Evolutionary conservation across 2,329 filamentous ascomycete genomes (phyloP).

Genomic region (Penicillium sp.): DNA sequence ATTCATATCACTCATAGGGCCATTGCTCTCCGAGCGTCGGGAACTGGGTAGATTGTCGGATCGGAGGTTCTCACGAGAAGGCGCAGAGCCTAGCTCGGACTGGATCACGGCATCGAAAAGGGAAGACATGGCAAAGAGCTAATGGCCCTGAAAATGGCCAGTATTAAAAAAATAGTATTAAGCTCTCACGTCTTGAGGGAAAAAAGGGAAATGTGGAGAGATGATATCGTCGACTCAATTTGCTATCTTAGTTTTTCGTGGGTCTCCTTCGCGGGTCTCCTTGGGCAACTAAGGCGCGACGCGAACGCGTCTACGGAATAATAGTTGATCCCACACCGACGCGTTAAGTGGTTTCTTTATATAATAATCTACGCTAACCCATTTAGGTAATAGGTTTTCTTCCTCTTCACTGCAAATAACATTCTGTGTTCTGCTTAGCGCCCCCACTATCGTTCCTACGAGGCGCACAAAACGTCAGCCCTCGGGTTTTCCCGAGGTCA

Average conservation of each 20-base stretch:
- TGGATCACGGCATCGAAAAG: conserved; percentile 44
- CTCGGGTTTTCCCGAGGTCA: background rate
- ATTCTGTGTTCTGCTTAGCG: background rate
- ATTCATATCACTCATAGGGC: conserved; percentile 55
- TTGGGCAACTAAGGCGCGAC: conserved; percentile 25
- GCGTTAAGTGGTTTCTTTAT: conserved; percentile 37
- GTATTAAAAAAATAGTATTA: conserved; percentile 11
- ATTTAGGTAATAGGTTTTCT: background rate
- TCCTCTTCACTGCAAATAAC: background rate
- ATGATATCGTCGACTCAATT: conserved; percentile 8
- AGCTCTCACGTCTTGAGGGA: background rate
- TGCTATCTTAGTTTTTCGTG: conserved; percentile 18
- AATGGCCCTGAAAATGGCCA: conserved; percentile 28
- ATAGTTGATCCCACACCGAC: conserved; percentile 21
- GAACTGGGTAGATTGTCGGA: conserved; percentile 52
- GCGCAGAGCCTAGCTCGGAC: conserved; percentile 40
- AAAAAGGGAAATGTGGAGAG: conserved; percentile 14
- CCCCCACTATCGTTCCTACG: background rate
- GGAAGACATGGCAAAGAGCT: conserved; percentile 38
- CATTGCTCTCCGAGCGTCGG: conserved; percentile 52
- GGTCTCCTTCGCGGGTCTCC: conserved; percentile 21
- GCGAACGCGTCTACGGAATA: conserved; percentile 22
- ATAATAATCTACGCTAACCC: background rate
- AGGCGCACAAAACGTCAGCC: background rate
- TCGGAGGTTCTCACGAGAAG: conserved; percentile 30